phyloP scores from a whole-genome alignment of 2,329 filamentous ascomycete genomes.

The Aspergillus sp. region DNA sequence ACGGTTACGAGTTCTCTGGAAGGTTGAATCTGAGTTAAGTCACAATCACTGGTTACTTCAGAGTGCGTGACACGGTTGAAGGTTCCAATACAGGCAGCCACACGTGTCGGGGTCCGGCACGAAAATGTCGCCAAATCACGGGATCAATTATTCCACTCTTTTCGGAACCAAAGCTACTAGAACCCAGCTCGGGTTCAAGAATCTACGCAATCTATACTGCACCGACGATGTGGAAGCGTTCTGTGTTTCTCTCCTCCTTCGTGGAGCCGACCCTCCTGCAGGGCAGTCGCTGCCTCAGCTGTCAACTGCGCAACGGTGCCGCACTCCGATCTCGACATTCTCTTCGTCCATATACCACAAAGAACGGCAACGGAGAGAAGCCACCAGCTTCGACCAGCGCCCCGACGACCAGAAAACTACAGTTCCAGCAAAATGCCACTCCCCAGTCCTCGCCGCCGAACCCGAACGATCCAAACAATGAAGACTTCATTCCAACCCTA shows the following conservation, averaged over 20 bases:
- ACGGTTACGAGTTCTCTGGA: background rate
- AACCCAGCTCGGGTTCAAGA: background rate
- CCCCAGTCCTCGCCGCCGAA: slow-evolving; percentile 15
- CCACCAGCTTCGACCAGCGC: slow-evolving; percentile 12
- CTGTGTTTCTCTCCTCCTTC: slow-evolving; percentile 17
- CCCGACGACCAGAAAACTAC: slow-evolving; percentile 15
- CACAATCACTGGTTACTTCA: background rate
- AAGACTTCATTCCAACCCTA: slow-evolving; percentile 53
- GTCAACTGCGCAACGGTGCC: slow-evolving; percentile 33
- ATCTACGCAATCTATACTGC: background rate
- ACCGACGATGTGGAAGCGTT: slow-evolving; percentile 32
- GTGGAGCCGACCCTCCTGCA: slow-evolving; percentile 27
- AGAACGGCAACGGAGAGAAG: slow-evolving; percentile 14
- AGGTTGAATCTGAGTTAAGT: background rate
- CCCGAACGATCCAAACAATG: slow-evolving; percentile 28
- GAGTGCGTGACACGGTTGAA: background rate
- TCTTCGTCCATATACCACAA: slow-evolving; percentile 32
- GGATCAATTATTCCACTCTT: slow-evolving; percentile 25
- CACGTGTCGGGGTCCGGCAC: slow-evolving; percentile 23
- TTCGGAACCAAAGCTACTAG: slow-evolving; percentile 1
- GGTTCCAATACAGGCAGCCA: slow-evolving; percentile 14
- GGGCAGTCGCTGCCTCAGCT: slow-evolving; percentile 34
- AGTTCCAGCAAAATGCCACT: slow-evolving; percentile 31
- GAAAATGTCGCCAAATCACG: slow-evolving; percentile 38
- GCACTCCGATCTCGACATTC: slow-evolving; percentile 20